A percentile compares a stretch with the other conserved stretches of the same genome.
Conservation (phyloP, 345 rosid species). For the Lepidium sativum region DNA sequence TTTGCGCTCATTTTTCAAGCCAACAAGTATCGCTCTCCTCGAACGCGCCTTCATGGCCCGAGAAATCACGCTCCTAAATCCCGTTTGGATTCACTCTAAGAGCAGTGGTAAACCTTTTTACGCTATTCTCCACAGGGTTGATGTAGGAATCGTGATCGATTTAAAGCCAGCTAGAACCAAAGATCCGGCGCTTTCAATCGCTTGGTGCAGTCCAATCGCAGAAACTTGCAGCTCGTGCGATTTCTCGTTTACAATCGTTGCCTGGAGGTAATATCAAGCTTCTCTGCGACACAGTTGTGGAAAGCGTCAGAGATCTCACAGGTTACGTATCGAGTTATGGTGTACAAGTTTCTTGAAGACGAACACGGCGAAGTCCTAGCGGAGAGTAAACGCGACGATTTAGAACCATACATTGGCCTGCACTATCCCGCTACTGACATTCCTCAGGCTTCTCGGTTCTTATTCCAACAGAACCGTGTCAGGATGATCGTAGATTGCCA, state of each 20-base stretch:
- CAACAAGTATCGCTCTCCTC: conserved; percentile 47
- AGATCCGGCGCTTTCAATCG: conserved; percentile 87
- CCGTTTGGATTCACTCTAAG: conserved; percentile 82
- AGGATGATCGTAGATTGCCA: conserved; percentile 93
- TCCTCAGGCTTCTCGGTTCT: conserved; percentile 89
- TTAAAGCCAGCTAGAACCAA: conserved; percentile 86
- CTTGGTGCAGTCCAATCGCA: conserved; percentile 96
- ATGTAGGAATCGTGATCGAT: conserved; percentile 91
- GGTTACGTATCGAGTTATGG: conserved; percentile 95
- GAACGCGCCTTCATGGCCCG: conserved; percentile 79
- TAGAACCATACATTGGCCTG: conserved; percentile 79
- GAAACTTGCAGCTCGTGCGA: conserved; percentile 83
- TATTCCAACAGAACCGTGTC: conserved; percentile 89
- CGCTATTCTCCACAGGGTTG: conserved; percentile 80
- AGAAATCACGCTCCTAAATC: conserved; percentile 74
- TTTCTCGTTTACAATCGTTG: conserved; percentile 75
- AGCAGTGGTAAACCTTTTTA: conserved; percentile 74
- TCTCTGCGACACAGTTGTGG: conserved; percentile 82
- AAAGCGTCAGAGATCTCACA: conserved; percentile 70
- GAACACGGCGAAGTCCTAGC: conserved; percentile 95
- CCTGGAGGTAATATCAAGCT: conserved; percentile 87
- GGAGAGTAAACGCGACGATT: conserved; percentile 61
- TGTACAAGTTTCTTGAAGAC: conserved; percentile 91
- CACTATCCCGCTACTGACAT: conserved; percentile 96
- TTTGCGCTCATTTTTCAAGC: conserved; percentile 58